A percentile compares a stretch with the other conserved stretches of the same genome.
phyloP scores from a whole-genome alignment of 768 basidiomycete species.

The Agaricus bisporus region DNA sequence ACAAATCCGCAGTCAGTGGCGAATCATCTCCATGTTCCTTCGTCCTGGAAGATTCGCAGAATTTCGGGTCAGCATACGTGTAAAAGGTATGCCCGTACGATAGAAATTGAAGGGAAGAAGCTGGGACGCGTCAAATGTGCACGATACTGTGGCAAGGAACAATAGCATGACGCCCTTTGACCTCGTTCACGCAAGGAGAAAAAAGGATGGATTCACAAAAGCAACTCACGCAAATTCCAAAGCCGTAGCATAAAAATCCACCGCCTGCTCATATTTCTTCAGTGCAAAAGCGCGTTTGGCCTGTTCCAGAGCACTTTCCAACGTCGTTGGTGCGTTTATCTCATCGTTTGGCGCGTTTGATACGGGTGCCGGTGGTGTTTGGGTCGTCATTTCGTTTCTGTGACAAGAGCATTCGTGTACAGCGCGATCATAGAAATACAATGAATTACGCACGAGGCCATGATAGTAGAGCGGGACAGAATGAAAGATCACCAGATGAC shows the following conservation, averaged over 20 bases:
- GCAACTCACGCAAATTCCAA: constrained; percentile 76
- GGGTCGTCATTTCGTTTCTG: constrained; percentile 5
- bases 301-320: constrained; percentile 64
- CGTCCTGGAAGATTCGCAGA: constrained; percentile 40
- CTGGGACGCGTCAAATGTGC: constrained; percentile 15
- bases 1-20: constrained; percentile 80
- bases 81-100: neutral
- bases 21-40: constrained; percentile 72
- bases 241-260: constrained; percentile 78
- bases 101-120: constrained; percentile 4
- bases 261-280: constrained; percentile 79
- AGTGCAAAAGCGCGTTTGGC: constrained; percentile 88
- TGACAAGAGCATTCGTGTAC: neutral
- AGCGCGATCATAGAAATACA: neutral
- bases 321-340: constrained; percentile 19
- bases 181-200: neutral
- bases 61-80: constrained; percentile 5
- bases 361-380: constrained; percentile 14
- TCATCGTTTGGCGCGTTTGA: constrained; percentile 19
- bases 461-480: constrained; percentile 10
- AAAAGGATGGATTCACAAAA: constrained; percentile 10
- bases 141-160: neutral
- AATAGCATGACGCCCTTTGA: neutral
- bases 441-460: constrained; percentile 21
- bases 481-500: neutral